Evolutionary conservation across 2,329 filamentous ascomycete species (phyloP).

Genomic region (Taxawa tesnikishii): DNA sequence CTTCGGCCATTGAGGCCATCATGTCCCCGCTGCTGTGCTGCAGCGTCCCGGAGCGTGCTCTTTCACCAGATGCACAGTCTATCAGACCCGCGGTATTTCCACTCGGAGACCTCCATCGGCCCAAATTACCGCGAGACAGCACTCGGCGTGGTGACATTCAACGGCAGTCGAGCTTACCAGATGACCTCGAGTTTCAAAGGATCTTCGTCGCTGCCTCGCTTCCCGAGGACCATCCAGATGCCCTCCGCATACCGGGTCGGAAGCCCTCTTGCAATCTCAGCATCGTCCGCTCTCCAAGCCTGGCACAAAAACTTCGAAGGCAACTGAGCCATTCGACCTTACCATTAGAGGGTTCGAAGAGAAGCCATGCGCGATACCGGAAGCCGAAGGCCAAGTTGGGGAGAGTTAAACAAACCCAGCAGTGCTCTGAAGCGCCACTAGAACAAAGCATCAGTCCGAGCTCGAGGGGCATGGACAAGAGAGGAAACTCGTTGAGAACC

Average conservation of each 20-base stretch:
- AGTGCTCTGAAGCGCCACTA: no score
- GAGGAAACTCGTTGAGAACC: no score
- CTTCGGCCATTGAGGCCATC: no score
- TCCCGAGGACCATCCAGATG: slow-evolving; percentile 19
- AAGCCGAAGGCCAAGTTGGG: background rate
- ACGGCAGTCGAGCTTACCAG: background rate
- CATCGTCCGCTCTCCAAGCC: slow-evolving; percentile 15
- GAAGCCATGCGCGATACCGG: background rate
- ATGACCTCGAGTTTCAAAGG: slow-evolving; percentile 9
- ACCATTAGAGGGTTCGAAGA: background rate
- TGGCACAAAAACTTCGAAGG: slow-evolving; percentile 13
- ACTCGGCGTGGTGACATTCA: background rate
- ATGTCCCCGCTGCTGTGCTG: background rate
- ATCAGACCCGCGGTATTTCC: background rate
- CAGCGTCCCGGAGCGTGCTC: background rate
- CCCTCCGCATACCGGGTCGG: slow-evolving; percentile 11
- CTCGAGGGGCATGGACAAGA: no score
- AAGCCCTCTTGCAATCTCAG: slow-evolving; percentile 7
- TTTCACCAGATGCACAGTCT: background rate
- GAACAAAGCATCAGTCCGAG: no score
- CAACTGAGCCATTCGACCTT: slow-evolving; percentile 9
- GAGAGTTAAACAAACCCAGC: background rate
- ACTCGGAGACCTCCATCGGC: background rate
- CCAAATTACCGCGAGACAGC: background rate
- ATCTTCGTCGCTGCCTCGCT: slow-evolving; percentile 17